A percentile compares a stretch with the other conserved stretches of the same genome.
These are phyloP conservation scores for Pleodorina starrii DNA, from an alignment of 139 green algal species.

Conservation along the genomic window DNA sequence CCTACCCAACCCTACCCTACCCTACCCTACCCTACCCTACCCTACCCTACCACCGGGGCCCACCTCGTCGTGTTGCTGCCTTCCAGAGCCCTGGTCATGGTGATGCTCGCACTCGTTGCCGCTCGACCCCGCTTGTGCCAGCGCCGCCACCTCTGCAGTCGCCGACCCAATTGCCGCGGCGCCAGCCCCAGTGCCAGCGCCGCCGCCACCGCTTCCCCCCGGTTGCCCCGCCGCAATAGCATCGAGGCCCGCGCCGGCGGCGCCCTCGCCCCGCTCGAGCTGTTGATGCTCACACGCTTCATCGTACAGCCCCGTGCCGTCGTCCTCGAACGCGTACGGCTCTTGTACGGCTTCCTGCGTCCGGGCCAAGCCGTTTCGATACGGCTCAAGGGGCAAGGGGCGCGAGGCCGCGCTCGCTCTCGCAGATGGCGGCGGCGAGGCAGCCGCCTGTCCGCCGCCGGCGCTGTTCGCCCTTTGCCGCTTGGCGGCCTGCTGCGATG, in stretches of 20 bases:
- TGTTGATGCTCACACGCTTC: constrained; percentile 6
- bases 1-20: too few species aligned
- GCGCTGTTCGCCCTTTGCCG: background rate
- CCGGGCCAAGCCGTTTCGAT: background rate
- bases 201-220: too few species aligned
- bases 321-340: constrained; percentile 39
- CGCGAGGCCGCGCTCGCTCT: background rate
- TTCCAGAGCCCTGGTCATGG: background rate
- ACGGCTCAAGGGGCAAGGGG: background rate
- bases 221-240: background rate
- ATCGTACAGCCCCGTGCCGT: constrained; percentile 43
- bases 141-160: background rate
- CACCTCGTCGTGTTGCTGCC: background rate
- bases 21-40: too few species aligned
- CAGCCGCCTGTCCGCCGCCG: too few species aligned
- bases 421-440: background rate
- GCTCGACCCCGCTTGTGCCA: too few species aligned
- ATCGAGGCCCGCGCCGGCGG: background rate
- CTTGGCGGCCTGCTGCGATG: background rate
- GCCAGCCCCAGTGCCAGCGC: background rate
- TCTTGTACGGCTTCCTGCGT: background rate
- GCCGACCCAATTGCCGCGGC: background rate
- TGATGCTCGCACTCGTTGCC: background rate
- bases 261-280: background rate
- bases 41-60: background rate